These are phyloP conservation scores for Chrysoporthe puriensis DNA, from an alignment of 2,329 filamentous ascomycete genomes.

Conservation along the genomic window DNA sequence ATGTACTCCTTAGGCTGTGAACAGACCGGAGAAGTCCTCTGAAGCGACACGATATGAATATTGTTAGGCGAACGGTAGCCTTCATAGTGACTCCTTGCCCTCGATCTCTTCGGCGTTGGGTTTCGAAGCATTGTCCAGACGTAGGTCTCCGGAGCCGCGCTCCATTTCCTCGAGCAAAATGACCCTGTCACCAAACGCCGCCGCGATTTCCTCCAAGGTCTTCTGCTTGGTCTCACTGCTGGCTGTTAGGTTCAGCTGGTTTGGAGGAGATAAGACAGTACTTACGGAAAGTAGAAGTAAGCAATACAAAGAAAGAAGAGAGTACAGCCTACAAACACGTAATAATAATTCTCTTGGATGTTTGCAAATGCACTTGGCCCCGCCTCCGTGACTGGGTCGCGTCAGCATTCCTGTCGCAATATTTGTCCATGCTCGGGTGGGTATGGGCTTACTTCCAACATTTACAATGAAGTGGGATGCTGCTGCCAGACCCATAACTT, in stretches of 20 bases:
- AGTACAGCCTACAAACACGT: slow-evolving; percentile 60
- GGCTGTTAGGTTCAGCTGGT: not conserved
- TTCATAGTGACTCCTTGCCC: not conserved
- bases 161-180: slow-evolving; percentile 32
- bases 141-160: not conserved
- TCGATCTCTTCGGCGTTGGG: slow-evolving; percentile 7
- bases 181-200: slow-evolving; percentile 51
- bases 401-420: not conserved
- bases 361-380: slow-evolving; percentile 59
- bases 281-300: slow-evolving; percentile 56
- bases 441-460: slow-evolving; percentile 39
- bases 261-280: not conserved
- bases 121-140: not conserved
- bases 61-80: too few relatives aligned
- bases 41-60: not conserved
- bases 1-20: not conserved
- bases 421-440: not conserved
- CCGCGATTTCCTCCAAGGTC: slow-evolving; percentile 52
- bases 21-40: not conserved
- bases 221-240: slow-evolving; percentile 48
- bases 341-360: slow-evolving; percentile 63
- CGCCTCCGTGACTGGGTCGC: slow-evolving; percentile 52
- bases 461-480: slow-evolving; percentile 60
- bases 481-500: slow-evolving; percentile 58
- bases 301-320: slow-evolving; percentile 55